Evolutionary conservation across 202 grass and related monocot species (phyloP).

Genomic region (Bolboschoenoplectus hybrid): DNA sequence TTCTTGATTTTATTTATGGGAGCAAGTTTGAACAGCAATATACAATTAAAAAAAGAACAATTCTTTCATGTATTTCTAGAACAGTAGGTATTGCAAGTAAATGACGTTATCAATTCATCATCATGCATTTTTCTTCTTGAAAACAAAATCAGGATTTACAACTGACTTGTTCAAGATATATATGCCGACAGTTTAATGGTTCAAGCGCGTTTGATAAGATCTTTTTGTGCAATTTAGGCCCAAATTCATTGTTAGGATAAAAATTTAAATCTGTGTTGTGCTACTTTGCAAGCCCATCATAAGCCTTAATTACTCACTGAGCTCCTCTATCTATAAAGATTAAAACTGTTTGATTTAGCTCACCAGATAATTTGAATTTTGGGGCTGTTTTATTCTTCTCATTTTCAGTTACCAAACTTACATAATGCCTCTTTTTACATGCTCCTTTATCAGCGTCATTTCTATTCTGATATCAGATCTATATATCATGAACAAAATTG

Average conservation of each 20-base stretch:
- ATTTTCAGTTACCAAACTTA: no score
- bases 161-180: constrained; percentile 17
- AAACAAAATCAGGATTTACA: background rate
- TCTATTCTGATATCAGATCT: background rate
- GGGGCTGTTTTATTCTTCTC: no score
- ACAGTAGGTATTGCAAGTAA: background rate
- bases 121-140: background rate
- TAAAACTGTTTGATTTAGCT: no score
- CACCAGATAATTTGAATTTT: no score
- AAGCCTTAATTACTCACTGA: background rate
- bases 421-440: no score
- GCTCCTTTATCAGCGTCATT: background rate
- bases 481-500: background rate
- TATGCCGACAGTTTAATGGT: background rate
- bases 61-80: background rate
- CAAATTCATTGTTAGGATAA: background rate
- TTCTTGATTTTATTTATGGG: background rate
- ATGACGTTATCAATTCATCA: background rate
- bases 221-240: constrained; percentile 6
- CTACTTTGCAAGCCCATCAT: no score
- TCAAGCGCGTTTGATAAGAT: background rate
- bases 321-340: no score
- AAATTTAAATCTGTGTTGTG: background rate
- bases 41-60: background rate
- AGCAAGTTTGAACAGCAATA: background rate